Conservation (phyloP, 176 grass and related monocot genomes). For the Hordeum vulgare region DNA sequence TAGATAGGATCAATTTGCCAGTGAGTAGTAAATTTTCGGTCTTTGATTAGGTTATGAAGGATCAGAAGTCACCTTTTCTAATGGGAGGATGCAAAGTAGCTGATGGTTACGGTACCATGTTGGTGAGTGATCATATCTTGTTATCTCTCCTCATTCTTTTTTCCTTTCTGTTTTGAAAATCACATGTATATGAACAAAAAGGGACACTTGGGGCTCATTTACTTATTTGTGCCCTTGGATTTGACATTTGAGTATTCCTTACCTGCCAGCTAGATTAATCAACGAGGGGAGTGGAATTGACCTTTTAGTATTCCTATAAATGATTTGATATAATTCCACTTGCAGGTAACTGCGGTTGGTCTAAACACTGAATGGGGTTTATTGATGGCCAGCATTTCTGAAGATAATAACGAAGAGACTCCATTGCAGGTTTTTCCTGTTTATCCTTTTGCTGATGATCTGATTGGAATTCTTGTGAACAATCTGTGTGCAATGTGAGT, state of each 20-base stretch:
- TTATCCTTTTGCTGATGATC: conserved; percentile 15
- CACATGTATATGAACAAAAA: not conserved
- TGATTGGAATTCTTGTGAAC: conserved; percentile 6
- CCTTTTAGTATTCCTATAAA: not conserved
- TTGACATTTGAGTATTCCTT: not conserved
- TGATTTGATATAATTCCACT: conserved; percentile 4
- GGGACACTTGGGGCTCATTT: not conserved
- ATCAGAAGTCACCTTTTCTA: conserved; percentile 83
- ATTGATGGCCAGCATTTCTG: conserved; percentile 96
- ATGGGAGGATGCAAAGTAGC: conserved; percentile 99
- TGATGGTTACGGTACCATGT: conserved; percentile 91
- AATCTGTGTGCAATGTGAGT: not conserved
- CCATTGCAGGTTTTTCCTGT: conserved; percentile 69
- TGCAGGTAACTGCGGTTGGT: conserved; percentile 92
- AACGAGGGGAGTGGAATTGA: not conserved
- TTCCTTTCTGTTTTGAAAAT: not conserved
- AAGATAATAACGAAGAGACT: conserved; percentile 96
- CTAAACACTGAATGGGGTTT: conserved; percentile 98
- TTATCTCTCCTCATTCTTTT: not conserved
- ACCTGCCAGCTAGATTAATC: not conserved
- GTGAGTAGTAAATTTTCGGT: conserved; percentile 14
- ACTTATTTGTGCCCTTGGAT: not conserved
- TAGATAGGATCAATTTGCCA: not conserved
- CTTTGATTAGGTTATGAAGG: conserved; percentile 59
- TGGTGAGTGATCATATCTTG: conserved; percentile 57